phyloP scores from a whole-genome alignment of 257 asterid genomes.

The Plantago elongata region DNA sequence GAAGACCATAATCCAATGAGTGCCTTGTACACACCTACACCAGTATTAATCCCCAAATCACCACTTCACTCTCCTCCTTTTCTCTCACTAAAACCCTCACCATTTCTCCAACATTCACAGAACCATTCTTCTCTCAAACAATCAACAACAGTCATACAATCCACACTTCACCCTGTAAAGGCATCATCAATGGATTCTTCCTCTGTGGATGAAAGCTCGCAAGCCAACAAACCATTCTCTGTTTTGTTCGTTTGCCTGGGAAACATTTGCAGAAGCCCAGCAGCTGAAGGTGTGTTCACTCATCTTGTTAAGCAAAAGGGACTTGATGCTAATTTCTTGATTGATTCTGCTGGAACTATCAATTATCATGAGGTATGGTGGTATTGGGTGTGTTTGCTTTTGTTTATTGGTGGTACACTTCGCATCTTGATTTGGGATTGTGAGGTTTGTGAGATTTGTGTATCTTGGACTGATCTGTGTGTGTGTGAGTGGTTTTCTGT shows the following conservation, averaged over 20 bases:
- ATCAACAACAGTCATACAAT: constrained; percentile 6
- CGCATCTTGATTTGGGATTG: not conserved
- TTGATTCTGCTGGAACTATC: constrained; percentile 96
- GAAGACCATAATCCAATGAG: constrained; percentile 32
- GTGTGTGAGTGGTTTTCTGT: constrained; percentile 8
- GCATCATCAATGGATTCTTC: constrained; percentile 66
- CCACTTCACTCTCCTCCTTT: constrained; percentile 24
- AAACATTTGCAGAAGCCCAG: constrained; percentile 96
- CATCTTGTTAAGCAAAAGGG: constrained; percentile 57
- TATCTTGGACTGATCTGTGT: constrained; percentile 6
- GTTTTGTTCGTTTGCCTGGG: constrained; percentile 94
- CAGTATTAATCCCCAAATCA: constrained; percentile 16
- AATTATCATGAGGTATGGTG: constrained; percentile 66
- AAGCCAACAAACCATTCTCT: constrained; percentile 47
- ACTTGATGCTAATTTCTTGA: constrained; percentile 53
- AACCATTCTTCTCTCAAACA: not conserved
- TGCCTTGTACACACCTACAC: constrained; percentile 23
- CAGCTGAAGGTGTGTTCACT: constrained; percentile 88
- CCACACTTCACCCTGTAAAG: constrained; percentile 17
- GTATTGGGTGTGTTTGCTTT: not conserved
- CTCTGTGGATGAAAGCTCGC: constrained; percentile 21
- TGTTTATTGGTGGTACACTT: not conserved
- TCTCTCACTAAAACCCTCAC: constrained; percentile 21
- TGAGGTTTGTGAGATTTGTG: not conserved
- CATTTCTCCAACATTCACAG: constrained; percentile 22